Base-by-base conservation (phyloP, 805 yeast species). In the Cephaloascus albidus region DNA sequence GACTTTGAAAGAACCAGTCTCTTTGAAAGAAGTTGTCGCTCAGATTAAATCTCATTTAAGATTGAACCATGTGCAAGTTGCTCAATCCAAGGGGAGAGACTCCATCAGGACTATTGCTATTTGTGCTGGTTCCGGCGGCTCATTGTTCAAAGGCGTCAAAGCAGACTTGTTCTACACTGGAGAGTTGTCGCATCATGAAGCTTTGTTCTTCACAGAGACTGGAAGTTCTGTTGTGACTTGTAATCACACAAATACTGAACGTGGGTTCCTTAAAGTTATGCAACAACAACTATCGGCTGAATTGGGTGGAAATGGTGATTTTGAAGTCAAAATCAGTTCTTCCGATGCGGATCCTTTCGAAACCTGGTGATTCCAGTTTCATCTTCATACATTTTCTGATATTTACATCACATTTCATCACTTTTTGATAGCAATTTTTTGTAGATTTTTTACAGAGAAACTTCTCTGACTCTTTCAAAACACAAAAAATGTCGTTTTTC, bases 121-220 rank as follows among this genome's bases (percentile, higher is more conserved):
- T 14, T 93, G 99, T 60, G 97, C 98, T 3, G 99, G 99, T 0
- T 84, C 96, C 2, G 97, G 98, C 0, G 81, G 85, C 3, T 70
- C 81, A 1, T 86, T 89, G 2, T 80, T 87, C 59, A 66, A 67
- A 37, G 79, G 79, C 0, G 68, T 71, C 2, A 43, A 63, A 16
- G 77, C 77, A 0, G 97, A 93, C 50, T 64, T 88, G 33, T 83
- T 73, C 54, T 74, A 78, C 51, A 89, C 98, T 0, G 99, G 99
- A 2, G 99, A 93, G 55, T 61, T 93, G 47, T 81, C 95, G 18
- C 99, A 93, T 52, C 99, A 93, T 54, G 97, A 93, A 56, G 82
- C 84, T 8, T 68, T 93, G 32, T 74, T 60, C 41, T 68, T 81
- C 46, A 76, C 70, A 37, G 97, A 90, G 49, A 50, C 63, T 14